Conservation (phyloP, 306 rosid genomes). For the Trichosanthes truncata region DNA sequence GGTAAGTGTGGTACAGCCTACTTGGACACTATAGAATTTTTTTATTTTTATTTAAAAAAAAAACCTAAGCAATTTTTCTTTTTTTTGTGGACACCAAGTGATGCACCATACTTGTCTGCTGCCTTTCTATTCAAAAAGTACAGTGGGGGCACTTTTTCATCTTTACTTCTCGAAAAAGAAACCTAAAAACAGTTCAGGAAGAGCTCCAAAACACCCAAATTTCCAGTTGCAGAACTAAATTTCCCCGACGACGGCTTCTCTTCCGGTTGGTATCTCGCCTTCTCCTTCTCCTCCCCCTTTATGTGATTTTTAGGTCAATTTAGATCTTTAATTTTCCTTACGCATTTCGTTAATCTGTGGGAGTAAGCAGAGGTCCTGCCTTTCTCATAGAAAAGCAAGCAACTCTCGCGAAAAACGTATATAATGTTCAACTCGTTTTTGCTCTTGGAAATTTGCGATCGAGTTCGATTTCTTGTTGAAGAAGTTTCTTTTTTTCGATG, state of each 20-base stretch:
- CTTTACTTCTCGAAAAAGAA: background rate
- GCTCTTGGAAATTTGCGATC: background rate
- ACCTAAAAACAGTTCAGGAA: background rate
- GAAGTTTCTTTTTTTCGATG: background rate
- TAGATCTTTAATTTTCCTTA: background rate
- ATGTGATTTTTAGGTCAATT: background rate
- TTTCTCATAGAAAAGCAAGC: background rate
- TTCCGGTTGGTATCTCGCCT: background rate
- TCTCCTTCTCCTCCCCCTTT: background rate
- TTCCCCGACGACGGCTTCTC: background rate
- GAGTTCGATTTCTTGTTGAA: background rate
- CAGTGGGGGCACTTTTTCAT: background rate
- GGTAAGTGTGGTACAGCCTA: too few relatives aligned
- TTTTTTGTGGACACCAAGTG: too few relatives aligned
- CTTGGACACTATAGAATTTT: too few relatives aligned
- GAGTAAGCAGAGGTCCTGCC: background rate
- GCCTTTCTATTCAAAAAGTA: too few relatives aligned
- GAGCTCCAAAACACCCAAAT: background rate
- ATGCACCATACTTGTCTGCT: too few relatives aligned
- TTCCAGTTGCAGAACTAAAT: background rate
- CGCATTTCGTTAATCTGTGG: background rate
- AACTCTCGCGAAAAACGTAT: background rate
- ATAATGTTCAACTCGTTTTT: background rate
- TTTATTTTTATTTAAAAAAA: too few relatives aligned
- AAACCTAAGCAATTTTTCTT: too few relatives aligned